Percentiles rank a stretch among this genome's conserved stretches.
phyloP scores from a whole-genome alignment of 345 rosid genomes.

The Ceriops zippeliana region DNA sequence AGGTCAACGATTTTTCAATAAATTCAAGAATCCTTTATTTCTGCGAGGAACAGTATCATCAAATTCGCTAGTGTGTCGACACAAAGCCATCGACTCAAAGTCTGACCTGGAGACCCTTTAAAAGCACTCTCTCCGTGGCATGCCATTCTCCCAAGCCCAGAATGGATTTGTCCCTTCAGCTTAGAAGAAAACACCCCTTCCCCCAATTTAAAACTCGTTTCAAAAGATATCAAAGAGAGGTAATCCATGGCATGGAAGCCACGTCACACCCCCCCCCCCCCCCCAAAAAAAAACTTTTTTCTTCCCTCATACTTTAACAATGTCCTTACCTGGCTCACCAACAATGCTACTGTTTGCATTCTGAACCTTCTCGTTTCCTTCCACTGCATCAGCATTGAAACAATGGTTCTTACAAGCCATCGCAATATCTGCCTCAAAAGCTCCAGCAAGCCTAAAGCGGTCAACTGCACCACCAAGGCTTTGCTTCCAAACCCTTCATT shows the following conservation, averaged over 20 bases:
- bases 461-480: conserved; percentile 75
- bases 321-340: conserved; percentile 23
- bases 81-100: neutral
- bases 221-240: neutral
- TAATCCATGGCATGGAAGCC: conserved; percentile 2
- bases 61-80: conserved; percentile 1
- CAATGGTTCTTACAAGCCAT: conserved; percentile 79
- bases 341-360: conserved; percentile 5
- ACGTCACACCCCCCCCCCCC: neutral
- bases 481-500: conserved; percentile 61
- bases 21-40: too few species aligned
- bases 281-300: neutral
- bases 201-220: neutral
- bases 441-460: conserved; percentile 90
- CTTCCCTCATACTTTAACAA: conserved; percentile 18
- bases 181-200: neutral
- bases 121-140: neutral
- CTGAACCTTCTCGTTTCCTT: conserved; percentile 41
- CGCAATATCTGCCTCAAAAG: conserved; percentile 74
- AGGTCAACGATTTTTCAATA: too few species aligned
- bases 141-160: conserved; percentile 5
- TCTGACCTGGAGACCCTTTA: neutral
- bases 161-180: neutral
- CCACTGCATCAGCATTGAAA: conserved; percentile 54
- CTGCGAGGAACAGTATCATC: neutral